Conservation (phyloP, 805 yeast genomes). For the Candida manassasensis region DNA sequence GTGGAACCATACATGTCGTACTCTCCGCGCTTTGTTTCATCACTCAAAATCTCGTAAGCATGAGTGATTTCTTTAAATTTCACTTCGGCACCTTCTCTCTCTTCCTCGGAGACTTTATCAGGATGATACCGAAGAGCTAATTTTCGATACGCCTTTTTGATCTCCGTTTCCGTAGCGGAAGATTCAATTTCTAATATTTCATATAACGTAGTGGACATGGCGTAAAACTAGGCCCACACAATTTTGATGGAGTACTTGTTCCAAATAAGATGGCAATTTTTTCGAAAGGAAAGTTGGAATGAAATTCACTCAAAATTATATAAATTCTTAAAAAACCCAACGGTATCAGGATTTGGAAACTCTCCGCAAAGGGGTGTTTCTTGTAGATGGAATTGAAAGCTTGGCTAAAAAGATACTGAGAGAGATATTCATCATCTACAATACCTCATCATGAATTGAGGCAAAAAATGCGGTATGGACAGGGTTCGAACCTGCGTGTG, state of each 20-base stretch:
- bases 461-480: slow-evolving; percentile 56
- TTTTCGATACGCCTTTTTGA: slow-evolving; percentile 79
- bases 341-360: no score
- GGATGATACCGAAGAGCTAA: slow-evolving; percentile 85
- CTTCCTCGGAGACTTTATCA: slow-evolving; percentile 71
- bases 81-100: slow-evolving; percentile 66
- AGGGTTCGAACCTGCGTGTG: slow-evolving; percentile 82
- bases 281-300: no score
- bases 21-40: slow-evolving; percentile 54
- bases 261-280: no score
- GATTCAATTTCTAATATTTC: slow-evolving; percentile 65
- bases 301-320: no score
- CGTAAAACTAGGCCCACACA: not conserved
- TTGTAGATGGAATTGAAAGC: no score
- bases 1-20: slow-evolving; percentile 56
- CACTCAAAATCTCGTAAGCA: slow-evolving; percentile 80
- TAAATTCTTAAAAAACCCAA: no score
- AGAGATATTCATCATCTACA: no score
- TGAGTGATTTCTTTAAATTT: slow-evolving; percentile 78
- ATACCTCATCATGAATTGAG: slow-evolving; percentile 2
- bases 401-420: no score
- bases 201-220: slow-evolving; percentile 38
- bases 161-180: slow-evolving; percentile 65
- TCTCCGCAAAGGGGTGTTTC: no score
- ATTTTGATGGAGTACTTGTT: no score